Evolutionary conservation across 345 rosid genomes (phyloP), one percentile per base, ranked within the genome.

Genomic region (Pelargonium nanum): DNA sequence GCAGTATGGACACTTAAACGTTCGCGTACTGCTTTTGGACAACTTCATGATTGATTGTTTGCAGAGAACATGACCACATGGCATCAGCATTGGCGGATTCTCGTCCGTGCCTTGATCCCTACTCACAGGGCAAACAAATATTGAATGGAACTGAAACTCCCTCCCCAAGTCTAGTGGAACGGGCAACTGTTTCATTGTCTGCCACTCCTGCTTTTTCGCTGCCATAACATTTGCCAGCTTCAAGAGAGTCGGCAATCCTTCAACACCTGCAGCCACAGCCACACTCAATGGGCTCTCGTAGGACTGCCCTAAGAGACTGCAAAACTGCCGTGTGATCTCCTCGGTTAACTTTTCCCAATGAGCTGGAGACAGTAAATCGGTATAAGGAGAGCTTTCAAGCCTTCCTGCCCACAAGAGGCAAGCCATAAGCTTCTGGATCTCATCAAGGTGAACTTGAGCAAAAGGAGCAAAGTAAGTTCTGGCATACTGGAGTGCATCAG

Each of bases 121-220:
- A 20, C 86, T 82, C 28, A 87, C 88, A 0, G 94, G 94, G 53
- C 90, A 87, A 23, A 82, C 88, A 56, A 87, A 87, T 72, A 82
- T 66, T 0, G 94, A 84, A 68, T 87, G 94, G 60, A 84, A 84
- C 77, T 84, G 94, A 58, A 78, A 81, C 54, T 79, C 86, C 69
- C 59, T 82, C 20, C 82, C 80, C 64, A 82, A 59, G 54, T 87
- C 90, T 61, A 84, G 65, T 0, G 88, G 88, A 61, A 82, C 80
- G 0, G 86, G 86, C 70, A 87, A 64, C 50, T 84, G 85, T 59
- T 82, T 79, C 86, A 82, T 77, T 21, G 78, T 68, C 60, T 61
- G 84, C 87, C 86, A 84, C 56, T 87, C 88, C 52, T 74, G 83
- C 74, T 72, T 84, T 70, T 80, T 87, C n/a, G 76, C 85, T 19